phyloP scores from a whole-genome alignment of 2,329 filamentous ascomycete species.

The Trichoderma koningiopsis region DNA sequence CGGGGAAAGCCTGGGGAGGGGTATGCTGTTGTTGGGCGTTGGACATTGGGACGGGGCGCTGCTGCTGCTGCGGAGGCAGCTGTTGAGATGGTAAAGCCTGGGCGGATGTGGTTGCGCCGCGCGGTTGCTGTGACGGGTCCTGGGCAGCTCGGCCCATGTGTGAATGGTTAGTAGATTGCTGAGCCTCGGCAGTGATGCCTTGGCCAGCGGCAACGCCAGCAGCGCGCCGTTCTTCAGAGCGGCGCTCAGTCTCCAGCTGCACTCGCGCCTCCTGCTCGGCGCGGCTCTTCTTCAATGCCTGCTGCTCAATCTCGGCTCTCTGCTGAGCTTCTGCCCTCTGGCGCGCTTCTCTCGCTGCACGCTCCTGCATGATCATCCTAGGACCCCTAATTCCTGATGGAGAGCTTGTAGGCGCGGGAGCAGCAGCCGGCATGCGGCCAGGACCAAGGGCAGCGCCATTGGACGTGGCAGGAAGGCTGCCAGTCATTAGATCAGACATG shows the following conservation, averaged over 20 bases:
- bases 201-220: conserved; percentile 49
- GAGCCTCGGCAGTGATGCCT: conserved; percentile 36
- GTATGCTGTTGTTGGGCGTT: conserved; percentile 21
- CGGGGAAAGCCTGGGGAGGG: conserved; percentile 21
- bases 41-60: conserved; percentile 25
- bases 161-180: conserved; percentile 40
- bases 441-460: conserved; percentile 60
- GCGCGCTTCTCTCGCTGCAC: conserved; percentile 73
- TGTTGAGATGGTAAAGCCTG: conserved; percentile 31
- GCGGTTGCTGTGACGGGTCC: conserved; percentile 32
- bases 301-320: conserved; percentile 66
- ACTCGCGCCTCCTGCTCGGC: conserved; percentile 59
- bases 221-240: conserved; percentile 63
- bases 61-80: conserved; percentile 26
- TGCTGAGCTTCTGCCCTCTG: conserved; percentile 67
- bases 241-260: conserved; percentile 57
- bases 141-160: conserved; percentile 34
- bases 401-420: conserved; percentile 55
- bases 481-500: conserved; percentile 80
- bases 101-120: conserved; percentile 24
- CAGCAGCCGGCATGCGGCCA: conserved; percentile 49
- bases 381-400: conserved; percentile 76
- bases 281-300: conserved; percentile 55
- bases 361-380: conserved; percentile 87
- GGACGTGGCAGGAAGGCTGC: conserved; percentile 56